These are phyloP conservation scores for Entoloma clypeatum DNA, from an alignment of 1,284 basidiomycete genomes.

Conservation along the genomic window DNA sequence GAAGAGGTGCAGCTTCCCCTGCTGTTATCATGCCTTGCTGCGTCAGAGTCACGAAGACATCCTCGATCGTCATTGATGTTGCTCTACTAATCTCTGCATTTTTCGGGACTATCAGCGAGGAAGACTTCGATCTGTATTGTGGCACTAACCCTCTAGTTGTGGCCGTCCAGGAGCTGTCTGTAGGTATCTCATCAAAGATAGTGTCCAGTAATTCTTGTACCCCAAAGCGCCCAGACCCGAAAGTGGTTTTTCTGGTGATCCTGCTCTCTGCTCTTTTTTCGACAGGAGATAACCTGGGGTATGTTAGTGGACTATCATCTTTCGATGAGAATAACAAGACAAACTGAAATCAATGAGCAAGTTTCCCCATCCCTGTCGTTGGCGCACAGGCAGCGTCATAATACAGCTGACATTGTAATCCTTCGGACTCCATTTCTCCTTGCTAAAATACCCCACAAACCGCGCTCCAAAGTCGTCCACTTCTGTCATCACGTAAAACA, in stretches of 20 bases:
- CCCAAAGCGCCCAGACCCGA: slow-evolving; percentile 87
- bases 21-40: slow-evolving; percentile 77
- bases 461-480: slow-evolving; percentile 86
- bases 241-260: slow-evolving; percentile 92
- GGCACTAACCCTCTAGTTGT: slow-evolving; percentile 67
- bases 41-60: slow-evolving; percentile 76
- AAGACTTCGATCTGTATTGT: slow-evolving; percentile 7
- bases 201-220: slow-evolving; percentile 95
- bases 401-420: slow-evolving; percentile 99
- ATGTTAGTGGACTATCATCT: not conserved
- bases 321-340: slow-evolving; percentile 28
- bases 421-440: slow-evolving; percentile 95
- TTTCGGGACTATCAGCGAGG: slow-evolving; percentile 2
- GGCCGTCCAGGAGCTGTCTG: slow-evolving; percentile 55
- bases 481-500: slow-evolving; percentile 98
- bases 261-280: slow-evolving; percentile 86
- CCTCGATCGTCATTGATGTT: slow-evolving; percentile 91
- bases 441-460: slow-evolving; percentile 98
- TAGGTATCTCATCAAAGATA: slow-evolving; percentile 85
- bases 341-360: slow-evolving; percentile 94
- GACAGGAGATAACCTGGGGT: slow-evolving; percentile 87
- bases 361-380: slow-evolving; percentile 94
- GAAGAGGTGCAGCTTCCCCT: slow-evolving; percentile 46
- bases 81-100: slow-evolving; percentile 75
- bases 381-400: slow-evolving; percentile 96